phyloP scores from a whole-genome alignment of 2,329 filamentous ascomycete species.

The Aspergillus latus region DNA sequence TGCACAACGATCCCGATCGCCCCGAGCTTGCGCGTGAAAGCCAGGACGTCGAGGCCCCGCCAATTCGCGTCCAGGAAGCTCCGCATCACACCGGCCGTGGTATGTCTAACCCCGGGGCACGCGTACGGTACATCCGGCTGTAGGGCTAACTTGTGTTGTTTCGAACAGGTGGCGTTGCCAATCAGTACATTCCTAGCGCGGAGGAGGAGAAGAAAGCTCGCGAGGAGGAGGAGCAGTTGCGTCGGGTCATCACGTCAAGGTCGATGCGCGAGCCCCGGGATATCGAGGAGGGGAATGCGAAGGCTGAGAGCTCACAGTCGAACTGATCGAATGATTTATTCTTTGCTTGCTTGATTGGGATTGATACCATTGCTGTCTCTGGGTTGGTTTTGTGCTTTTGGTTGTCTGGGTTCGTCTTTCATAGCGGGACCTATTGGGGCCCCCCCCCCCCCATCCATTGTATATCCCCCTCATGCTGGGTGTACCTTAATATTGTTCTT shows the following conservation, averaged over 20 bases:
- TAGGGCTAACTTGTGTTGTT: neutral
- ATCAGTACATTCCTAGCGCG: conserved; percentile 32
- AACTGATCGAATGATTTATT: conserved; percentile 9
- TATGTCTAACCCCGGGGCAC: conserved; percentile 24
- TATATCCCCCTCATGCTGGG: neutral
- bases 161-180: conserved; percentile 36
- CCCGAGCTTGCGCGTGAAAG: conserved; percentile 69
- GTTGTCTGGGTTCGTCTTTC: neutral
- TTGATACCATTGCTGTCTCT: neutral
- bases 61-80: conserved; percentile 39
- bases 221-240: conserved; percentile 36
- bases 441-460: neutral
- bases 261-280: conserved; percentile 21
- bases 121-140: too few relatives aligned
- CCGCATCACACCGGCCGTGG: conserved; percentile 46
- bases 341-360: neutral
- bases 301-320: conserved; percentile 10
- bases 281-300: conserved; percentile 15
- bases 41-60: conserved; percentile 73
- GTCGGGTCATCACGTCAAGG: conserved; percentile 28
- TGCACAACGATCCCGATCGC: conserved; percentile 66
- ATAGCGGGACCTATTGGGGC: neutral
- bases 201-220: conserved; percentile 29
- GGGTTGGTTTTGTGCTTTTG: neutral
- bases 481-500: neutral